Percentiles rank a stretch among this genome's conserved stretches.
phyloP scores from a whole-genome alignment of 2,329 filamentous ascomycete genomes.

The Diaporthe ampelina region DNA sequence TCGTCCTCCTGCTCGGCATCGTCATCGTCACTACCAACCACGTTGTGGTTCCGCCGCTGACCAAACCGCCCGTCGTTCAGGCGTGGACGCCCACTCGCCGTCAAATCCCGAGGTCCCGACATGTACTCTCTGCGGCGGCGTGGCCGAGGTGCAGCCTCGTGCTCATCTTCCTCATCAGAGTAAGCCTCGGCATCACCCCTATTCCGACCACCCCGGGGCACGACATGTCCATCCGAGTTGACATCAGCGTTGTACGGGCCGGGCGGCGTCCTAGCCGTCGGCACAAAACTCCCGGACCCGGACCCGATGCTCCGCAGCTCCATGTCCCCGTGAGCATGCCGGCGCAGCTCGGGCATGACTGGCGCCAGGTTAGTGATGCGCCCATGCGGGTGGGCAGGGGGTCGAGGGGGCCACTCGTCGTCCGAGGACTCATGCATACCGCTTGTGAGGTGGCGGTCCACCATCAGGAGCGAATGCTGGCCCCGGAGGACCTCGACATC shows the following conservation, averaged over 20 bases:
- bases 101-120: no score
- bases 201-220: no score
- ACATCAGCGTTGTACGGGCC: slow-evolving; percentile 2
- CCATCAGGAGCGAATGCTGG: slow-evolving; percentile 5
- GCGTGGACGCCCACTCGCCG: background rate
- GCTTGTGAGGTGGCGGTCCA: background rate
- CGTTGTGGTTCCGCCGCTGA: background rate
- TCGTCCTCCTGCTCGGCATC: no score
- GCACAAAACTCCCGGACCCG: background rate
- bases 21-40: no score
- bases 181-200: no score
- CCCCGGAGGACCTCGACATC: background rate
- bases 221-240: background rate
- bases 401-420: background rate
- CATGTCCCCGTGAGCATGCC: no score
- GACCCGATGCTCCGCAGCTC: background rate
- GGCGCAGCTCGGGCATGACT: no score
- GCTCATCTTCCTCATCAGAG: background rate
- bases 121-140: no score
- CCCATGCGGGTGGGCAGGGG: background rate
- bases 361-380: background rate
- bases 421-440: background rate
- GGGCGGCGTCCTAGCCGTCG: background rate
- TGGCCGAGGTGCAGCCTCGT: no score
- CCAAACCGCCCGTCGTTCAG: background rate